These are phyloP conservation scores for Tanozyma kutaoensis DNA, from an alignment of 805 yeast genomes.

Conservation along the genomic window DNA sequence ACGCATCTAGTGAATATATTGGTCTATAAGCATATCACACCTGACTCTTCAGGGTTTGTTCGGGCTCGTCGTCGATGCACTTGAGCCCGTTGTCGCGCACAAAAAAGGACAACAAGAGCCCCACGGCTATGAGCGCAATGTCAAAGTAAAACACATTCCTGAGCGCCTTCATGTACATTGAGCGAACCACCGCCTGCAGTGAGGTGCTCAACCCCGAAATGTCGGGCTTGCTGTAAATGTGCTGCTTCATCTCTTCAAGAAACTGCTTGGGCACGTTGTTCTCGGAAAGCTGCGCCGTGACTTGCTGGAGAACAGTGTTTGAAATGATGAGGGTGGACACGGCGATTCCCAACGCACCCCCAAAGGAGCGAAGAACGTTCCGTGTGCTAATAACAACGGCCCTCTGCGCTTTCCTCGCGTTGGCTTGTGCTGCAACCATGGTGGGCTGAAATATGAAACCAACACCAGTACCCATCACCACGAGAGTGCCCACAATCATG, in stretches of 20 bases:
- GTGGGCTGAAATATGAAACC: slow-evolving; percentile 44
- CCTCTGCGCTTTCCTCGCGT: slow-evolving; percentile 35
- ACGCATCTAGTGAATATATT: too few relatives aligned
- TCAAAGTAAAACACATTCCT: slow-evolving; percentile 17
- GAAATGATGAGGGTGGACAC: slow-evolving; percentile 24
- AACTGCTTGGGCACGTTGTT: too few relatives aligned
- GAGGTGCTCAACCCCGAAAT: slow-evolving; percentile 7
- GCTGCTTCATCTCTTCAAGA: slow-evolving; percentile 7
- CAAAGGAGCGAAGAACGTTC: slow-evolving; percentile 43
- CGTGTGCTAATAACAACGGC: slow-evolving; percentile 47
- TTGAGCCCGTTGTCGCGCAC: slow-evolving; percentile 26
- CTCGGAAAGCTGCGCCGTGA: too few relatives aligned
- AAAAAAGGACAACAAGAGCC: slow-evolving; percentile 16
- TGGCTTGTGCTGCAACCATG: slow-evolving; percentile 43
- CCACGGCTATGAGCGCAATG: slow-evolving; percentile 21
- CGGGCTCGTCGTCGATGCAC: slow-evolving; percentile 15
- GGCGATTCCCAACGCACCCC: slow-evolving; percentile 51
- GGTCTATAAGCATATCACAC: too few relatives aligned
- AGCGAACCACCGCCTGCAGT: slow-evolving; percentile 9
- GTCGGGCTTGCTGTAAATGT: slow-evolving; percentile 17
- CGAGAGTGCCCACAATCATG: slow-evolving; percentile 19
- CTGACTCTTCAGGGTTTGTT: too few relatives aligned
- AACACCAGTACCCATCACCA: slow-evolving; percentile 26
- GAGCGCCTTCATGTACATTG: slow-evolving; percentile 16
- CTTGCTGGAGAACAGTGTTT: slow-evolving; percentile 8